Conservation (phyloP, 306 rosid genomes). For the Fragaria ananassa region DNA sequence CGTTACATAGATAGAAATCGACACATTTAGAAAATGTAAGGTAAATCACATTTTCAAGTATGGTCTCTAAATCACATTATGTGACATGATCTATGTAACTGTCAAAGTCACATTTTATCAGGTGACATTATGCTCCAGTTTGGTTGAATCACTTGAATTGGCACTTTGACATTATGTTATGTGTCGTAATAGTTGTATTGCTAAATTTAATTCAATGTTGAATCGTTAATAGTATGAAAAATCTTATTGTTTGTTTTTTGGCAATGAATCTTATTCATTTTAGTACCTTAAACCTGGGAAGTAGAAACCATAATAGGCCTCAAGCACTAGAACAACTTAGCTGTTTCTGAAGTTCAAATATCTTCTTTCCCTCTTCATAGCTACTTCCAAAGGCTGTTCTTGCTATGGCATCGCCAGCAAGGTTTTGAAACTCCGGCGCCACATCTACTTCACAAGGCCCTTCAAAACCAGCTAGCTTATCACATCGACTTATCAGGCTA, state of each 20-base stretch:
- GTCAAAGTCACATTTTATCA: no score
- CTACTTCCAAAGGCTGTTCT: conserved; percentile 47
- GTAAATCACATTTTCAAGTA: background rate
- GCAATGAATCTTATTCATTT: no score
- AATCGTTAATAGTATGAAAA: background rate
- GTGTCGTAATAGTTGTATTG: no score
- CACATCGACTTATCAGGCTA: conserved; percentile 33
- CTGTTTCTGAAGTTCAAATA: conserved; percentile 42
- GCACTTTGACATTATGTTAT: no score
- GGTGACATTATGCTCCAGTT: no score
- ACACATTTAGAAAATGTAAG: no score
- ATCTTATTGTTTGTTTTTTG: background rate
- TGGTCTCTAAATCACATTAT: background rate
- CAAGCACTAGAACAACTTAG: conserved; percentile 28
- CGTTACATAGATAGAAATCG: background rate
- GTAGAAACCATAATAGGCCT: conserved; percentile 34
- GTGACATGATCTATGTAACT: no score
- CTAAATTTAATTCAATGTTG: background rate
- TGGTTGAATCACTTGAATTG: no score
- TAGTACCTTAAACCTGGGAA: conserved; percentile 47
- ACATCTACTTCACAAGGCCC: conserved; percentile 43
- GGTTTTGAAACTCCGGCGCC: conserved; percentile 26
- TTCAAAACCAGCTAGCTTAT: conserved; percentile 12
- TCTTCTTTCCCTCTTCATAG: conserved; percentile 43
- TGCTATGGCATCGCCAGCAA: conserved; percentile 38